Evolutionary conservation across 495 filamentous ascomycete species (phyloP), one percentile per base, ranked within the genome.

Genomic region (Penicillium macrosclerotiorum): DNA sequence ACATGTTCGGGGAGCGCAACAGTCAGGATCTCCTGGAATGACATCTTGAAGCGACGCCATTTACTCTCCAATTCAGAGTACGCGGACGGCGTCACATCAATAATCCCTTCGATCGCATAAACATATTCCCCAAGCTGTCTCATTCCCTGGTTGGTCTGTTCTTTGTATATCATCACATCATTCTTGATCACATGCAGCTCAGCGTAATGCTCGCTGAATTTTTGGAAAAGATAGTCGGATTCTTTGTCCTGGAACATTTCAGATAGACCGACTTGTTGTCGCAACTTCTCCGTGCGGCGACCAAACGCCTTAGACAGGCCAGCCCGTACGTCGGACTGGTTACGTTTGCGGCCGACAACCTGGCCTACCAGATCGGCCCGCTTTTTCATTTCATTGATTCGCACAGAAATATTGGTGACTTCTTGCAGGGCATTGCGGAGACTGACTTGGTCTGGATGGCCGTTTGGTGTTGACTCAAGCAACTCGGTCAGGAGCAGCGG

Each of bases 351-450:
- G 35, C 83, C 79, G 29, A 93, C 84, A 50, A 94, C 90, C 63
- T 94, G 84, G 5, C 86, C 89, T 19, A 97, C 84, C 43, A 95
- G 78, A 51, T 96, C 88, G 18, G 88, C 88, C 9, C 92, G 86
- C 62, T 88, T 90, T 66, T 96, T 96, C 51, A 89, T 77, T 47
- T 91, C 88, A 69, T 97, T 94, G 57, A 98, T 96, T 18, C 90
- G 84, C 23, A 84, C 76, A 27, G 87, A 84, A 32, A 91, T 80
- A 9, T 77, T 79, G 16, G 82, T 84, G 39, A 93, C 75, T 37
- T 80, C 76, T 24, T 77, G 69, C 9, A 77, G 67, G 4, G 89
- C 88, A 26, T 68, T 67, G 35, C 81, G 66, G 25, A 97, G 75
- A 27, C 81, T 68, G 8, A 73, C 70, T 36, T 79, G 80, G 63